Conservation (phyloP, 169 alveolate species). For the Eimeria maxima region DNA sequence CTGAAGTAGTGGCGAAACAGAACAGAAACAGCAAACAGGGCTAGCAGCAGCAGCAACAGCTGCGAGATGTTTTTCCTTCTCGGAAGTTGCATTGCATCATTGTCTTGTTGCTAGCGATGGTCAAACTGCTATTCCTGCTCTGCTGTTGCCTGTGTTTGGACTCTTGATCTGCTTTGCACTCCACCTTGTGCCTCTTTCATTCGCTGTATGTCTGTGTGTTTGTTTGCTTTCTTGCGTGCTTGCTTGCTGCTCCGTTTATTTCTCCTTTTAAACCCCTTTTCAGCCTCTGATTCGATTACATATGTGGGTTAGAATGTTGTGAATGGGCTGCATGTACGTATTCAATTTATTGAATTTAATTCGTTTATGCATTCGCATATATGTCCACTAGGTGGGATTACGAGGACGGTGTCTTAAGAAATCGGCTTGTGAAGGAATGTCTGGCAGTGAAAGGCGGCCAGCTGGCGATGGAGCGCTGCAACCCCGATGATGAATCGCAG, state of each 20-base stretch:
- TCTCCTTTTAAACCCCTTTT: too few relatives aligned
- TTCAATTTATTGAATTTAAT: neutral
- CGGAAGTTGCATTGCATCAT: neutral
- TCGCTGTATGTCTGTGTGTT: neutral
- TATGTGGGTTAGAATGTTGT: neutral
- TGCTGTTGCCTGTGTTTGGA: neutral
- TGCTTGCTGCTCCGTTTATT: too few relatives aligned
- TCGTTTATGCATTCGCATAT: too few relatives aligned
- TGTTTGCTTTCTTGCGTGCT: neutral
- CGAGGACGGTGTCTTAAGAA: slow-evolving; percentile 19
- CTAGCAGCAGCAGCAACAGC: neutral
- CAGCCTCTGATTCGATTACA: neutral
- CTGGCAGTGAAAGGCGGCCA: neutral
- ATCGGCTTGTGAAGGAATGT: slow-evolving; percentile 6
- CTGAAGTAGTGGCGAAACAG: neutral
- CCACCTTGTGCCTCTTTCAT: neutral
- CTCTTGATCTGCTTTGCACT: neutral
- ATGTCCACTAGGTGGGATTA: slow-evolving; percentile 20
- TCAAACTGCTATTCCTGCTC: neutral
- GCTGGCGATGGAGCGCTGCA: neutral
- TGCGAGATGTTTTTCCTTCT: neutral
- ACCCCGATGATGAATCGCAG: neutral
- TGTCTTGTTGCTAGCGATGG: neutral
- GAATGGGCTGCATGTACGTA: neutral
- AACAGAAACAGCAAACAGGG: neutral